Conservation (phyloP, 2,329 filamentous ascomycete genomes). For the Didymella sp. region DNA sequence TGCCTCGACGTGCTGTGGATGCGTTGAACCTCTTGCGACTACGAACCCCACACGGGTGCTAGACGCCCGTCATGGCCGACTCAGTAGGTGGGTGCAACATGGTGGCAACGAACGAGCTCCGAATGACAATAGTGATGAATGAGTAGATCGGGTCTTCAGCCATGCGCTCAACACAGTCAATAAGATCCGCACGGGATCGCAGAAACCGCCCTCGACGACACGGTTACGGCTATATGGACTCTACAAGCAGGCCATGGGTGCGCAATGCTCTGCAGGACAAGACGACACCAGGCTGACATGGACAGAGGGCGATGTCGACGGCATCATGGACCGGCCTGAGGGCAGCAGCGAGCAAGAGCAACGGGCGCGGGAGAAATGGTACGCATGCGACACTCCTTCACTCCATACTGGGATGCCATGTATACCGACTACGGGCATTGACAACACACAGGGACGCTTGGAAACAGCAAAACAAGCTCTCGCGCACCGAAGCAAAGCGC, state of each 20-base stretch:
- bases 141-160: slow-evolving; percentile 91
- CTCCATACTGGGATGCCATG: slow-evolving; percentile 9
- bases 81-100: slow-evolving; percentile 48
- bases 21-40: not conserved
- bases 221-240: slow-evolving; percentile 93
- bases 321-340: slow-evolving; percentile 84
- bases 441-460: slow-evolving; percentile 76
- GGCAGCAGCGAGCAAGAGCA: slow-evolving; percentile 59
- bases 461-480: slow-evolving; percentile 84
- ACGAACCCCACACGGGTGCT: not conserved
- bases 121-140: slow-evolving; percentile 10
- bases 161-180: slow-evolving; percentile 99
- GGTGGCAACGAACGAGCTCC: not conserved
- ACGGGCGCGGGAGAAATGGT: slow-evolving; percentile 72
- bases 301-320: slow-evolving; percentile 88
- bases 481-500: slow-evolving; percentile 90
- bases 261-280: slow-evolving; percentile 16
- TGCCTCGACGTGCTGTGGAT: not conserved
- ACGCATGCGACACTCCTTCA: slow-evolving; percentile 34
- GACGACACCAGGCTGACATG: slow-evolving; percentile 21
- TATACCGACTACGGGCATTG: slow-evolving; percentile 2
- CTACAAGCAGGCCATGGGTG: slow-evolving; percentile 96
- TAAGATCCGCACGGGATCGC: slow-evolving; percentile 92
- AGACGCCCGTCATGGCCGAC: slow-evolving; percentile 47
- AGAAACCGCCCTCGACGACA: slow-evolving; percentile 83